Percentiles rank a stretch among this genome's conserved stretches.
These are phyloP conservation scores for Plasmodium gonderi DNA, from an alignment of 169 alveolate genomes.

Conservation along the genomic window DNA sequence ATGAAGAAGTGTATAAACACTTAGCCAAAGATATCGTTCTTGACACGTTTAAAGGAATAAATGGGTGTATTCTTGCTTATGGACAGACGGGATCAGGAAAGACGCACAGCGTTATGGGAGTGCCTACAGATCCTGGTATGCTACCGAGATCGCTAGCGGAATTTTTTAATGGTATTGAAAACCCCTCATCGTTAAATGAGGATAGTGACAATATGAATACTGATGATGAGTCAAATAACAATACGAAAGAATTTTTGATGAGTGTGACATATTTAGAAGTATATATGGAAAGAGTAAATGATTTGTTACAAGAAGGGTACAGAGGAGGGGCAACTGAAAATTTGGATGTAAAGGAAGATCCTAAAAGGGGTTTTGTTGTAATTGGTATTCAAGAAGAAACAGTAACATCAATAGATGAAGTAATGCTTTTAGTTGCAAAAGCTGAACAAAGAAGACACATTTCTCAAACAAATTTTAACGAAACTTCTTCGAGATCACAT, in stretches of 20 bases:
- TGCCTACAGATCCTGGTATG: slow-evolving; percentile 87
- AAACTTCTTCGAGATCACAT: slow-evolving; percentile 88
- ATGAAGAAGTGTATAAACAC: slow-evolving; percentile 81
- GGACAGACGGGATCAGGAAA: slow-evolving; percentile 88
- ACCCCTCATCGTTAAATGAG: slow-evolving; percentile 80
- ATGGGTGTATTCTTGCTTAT: slow-evolving; percentile 85
- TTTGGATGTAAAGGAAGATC: slow-evolving; percentile 89
- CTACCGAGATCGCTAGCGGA: slow-evolving; percentile 86
- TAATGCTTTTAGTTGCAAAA: slow-evolving; percentile 80
- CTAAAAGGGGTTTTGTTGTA: slow-evolving; percentile 88
- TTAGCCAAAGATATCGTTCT: slow-evolving; percentile 83
- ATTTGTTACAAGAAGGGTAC: slow-evolving; percentile 84
- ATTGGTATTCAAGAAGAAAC: slow-evolving; percentile 86
- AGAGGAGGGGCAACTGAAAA: slow-evolving; percentile 82
- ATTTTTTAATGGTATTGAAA: slow-evolving; percentile 83
- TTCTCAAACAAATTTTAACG: slow-evolving; percentile 88
- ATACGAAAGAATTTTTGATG: slow-evolving; percentile 85
- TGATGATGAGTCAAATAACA: slow-evolving; percentile 82
- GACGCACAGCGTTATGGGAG: slow-evolving; percentile 86
- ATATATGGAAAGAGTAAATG: slow-evolving; percentile 90
- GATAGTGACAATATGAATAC: slow-evolving; percentile 81
- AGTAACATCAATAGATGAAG: slow-evolving; percentile 86
- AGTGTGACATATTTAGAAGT: slow-evolving; percentile 88
- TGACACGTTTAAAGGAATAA: slow-evolving; percentile 84
- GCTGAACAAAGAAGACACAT: slow-evolving; percentile 89